These are phyloP conservation scores for Juglanconis juglandina DNA, from an alignment of 2,329 filamentous ascomycete species.

Conservation along the genomic window DNA sequence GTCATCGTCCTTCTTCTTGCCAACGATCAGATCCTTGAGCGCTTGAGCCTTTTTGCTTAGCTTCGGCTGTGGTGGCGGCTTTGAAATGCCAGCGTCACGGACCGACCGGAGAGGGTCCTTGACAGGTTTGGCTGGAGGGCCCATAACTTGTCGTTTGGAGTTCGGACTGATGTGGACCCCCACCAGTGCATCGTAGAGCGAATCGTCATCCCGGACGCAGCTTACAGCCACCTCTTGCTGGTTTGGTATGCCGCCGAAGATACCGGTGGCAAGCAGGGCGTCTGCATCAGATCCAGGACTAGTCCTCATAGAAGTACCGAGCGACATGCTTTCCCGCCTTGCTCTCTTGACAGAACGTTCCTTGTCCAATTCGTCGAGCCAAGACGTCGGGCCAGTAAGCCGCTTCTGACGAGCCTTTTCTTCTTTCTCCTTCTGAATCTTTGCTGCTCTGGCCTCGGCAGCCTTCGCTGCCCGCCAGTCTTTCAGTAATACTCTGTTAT, in stretches of 20 bases:
- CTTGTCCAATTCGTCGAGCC: constrained; percentile 18
- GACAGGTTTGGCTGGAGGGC: constrained; percentile 14
- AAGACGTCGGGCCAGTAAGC: constrained; percentile 15
- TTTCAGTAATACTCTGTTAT: constrained; percentile 49
- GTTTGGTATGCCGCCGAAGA: constrained; percentile 38
- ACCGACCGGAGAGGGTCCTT: constrained; percentile 18
- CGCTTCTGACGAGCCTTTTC: constrained; percentile 27
- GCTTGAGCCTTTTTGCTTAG: constrained; percentile 16
- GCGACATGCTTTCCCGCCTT: constrained; percentile 22
- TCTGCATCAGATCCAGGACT: constrained; percentile 29
- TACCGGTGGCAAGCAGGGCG: constrained; percentile 39
- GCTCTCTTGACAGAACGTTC: constrained; percentile 27
- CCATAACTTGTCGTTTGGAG: constrained; percentile 14
- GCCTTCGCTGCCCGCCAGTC: constrained; percentile 39
- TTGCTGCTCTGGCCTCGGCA: constrained; percentile 30
- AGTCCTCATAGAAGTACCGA: constrained; percentile 29
- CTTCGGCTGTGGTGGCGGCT: constrained; percentile 9
- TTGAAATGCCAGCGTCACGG: constrained; percentile 12
- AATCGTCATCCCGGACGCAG: constrained; percentile 32
- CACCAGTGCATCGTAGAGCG: constrained; percentile 16
- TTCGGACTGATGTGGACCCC: constrained; percentile 17
- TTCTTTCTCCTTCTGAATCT: constrained; percentile 34
- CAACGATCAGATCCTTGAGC: constrained; percentile 12
- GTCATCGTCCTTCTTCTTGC: constrained; percentile 17
- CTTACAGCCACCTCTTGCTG: constrained; percentile 32